Percentiles rank a stretch among this genome's conserved stretches.
Evolutionary conservation across 2,329 filamentous ascomycete species (phyloP).

Genomic region (Neurospora sp.): DNA sequence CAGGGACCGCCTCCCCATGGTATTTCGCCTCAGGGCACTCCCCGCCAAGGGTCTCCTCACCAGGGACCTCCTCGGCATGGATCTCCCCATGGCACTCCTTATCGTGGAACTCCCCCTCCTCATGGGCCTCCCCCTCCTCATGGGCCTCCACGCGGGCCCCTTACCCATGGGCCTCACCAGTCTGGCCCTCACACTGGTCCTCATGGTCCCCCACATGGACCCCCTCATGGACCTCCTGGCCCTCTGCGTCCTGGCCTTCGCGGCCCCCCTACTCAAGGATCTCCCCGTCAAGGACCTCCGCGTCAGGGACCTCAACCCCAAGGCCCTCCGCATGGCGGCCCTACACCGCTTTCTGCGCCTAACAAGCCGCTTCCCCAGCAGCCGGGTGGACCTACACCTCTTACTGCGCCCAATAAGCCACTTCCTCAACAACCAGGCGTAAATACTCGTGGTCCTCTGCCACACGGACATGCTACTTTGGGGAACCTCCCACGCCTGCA

Average conservation of each 20-base stretch:
- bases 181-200: background rate
- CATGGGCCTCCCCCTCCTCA: background rate
- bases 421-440: background rate
- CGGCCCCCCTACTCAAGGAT: background rate
- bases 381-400: background rate
- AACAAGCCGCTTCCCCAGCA: background rate
- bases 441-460: background rate
- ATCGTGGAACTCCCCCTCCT: background rate
- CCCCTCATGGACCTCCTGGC: background rate
- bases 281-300: background rate
- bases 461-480: background rate
- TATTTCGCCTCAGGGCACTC: background rate
- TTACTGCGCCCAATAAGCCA: background rate
- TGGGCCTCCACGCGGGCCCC: background rate
- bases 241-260: background rate
- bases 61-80: background rate
- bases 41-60: background rate
- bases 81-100: slow-evolving; percentile 1
- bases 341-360: background rate
- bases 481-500: background rate
- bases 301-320: slow-evolving; percentile 1
- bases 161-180: background rate
- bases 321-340: background rate
- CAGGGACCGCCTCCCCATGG: background rate
- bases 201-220: background rate